Evolutionary conservation across 139 green algal species (phyloP).

Genomic region (Eudorina sp.): DNA sequence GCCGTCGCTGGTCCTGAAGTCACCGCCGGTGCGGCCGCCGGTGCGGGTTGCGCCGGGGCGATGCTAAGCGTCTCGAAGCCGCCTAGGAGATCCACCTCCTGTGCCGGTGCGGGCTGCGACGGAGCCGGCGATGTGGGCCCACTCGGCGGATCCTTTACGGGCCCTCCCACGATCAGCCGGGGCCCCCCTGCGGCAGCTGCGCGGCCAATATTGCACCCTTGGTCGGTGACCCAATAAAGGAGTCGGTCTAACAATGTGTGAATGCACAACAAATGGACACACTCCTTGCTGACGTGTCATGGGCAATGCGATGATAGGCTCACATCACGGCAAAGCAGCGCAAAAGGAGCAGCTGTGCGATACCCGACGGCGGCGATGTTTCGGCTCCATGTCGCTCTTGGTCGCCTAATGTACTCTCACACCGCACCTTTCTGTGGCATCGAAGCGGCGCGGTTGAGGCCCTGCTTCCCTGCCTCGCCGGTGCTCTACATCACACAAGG

Average conservation of each 20-base stretch:
- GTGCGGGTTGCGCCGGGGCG: not conserved
- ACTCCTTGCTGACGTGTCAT: too few relatives aligned
- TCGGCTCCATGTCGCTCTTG: too few relatives aligned
- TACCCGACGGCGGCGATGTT: too few relatives aligned
- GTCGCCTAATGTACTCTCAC: too few relatives aligned
- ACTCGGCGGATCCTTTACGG: slow-evolving; percentile 25
- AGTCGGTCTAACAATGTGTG: too few relatives aligned
- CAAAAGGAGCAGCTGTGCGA: too few relatives aligned
- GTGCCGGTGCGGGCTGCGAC: not conserved
- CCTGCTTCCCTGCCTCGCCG: not conserved
- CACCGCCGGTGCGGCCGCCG: not conserved
- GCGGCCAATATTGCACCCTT: not conserved
- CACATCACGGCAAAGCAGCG: too few relatives aligned
- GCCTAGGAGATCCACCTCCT: slow-evolving; percentile 32
- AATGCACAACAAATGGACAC: too few relatives aligned
- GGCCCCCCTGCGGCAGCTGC: not conserved
- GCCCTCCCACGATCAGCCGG: slow-evolving; percentile 30
- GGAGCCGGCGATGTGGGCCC: not conserved
- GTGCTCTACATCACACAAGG: too few relatives aligned
- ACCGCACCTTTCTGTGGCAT: not conserved
- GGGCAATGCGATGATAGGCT: too few relatives aligned
- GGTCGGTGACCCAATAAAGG: not conserved
- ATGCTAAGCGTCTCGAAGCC: slow-evolving; percentile 36
- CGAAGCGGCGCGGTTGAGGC: not conserved
- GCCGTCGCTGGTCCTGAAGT: not conserved